These are phyloP conservation scores for Harringtonia aguacate DNA, from an alignment of 2,329 filamentous ascomycete genomes.

Conservation along the genomic window DNA sequence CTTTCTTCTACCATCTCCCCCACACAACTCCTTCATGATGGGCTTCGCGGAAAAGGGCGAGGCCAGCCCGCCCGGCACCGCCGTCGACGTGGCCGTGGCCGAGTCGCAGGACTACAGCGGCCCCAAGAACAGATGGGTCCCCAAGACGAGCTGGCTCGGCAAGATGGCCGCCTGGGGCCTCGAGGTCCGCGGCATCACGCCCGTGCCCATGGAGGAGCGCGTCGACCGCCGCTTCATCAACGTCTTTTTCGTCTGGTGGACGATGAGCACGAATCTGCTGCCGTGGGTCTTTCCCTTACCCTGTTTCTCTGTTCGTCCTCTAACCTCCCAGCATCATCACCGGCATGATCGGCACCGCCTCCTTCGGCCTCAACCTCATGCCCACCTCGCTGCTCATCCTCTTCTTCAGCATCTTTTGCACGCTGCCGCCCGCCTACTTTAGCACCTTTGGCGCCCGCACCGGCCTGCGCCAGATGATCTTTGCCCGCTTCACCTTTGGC, in stretches of 20 bases:
- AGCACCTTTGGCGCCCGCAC: slow-evolving; percentile 49
- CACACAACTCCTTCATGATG: too few relatives aligned
- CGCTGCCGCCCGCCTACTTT: slow-evolving; percentile 43
- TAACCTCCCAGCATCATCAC: slow-evolving; percentile 35
- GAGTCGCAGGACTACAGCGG: too few relatives aligned
- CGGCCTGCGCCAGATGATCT: slow-evolving; percentile 55
- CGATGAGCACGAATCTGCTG: slow-evolving; percentile 36
- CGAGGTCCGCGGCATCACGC: slow-evolving; percentile 32
- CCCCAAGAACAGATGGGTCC: too few relatives aligned
- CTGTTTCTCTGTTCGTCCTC: neutral
- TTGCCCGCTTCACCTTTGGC: slow-evolving; percentile 52
- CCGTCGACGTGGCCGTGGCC: too few relatives aligned
- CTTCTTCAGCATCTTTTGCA: slow-evolving; percentile 50
- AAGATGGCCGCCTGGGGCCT: slow-evolving; percentile 10
- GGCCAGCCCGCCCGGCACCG: too few relatives aligned
- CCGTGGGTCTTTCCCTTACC: slow-evolving; percentile 19
- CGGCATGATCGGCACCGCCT: slow-evolving; percentile 48
- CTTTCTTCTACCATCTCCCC: too few relatives aligned
- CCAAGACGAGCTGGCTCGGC: too few relatives aligned
- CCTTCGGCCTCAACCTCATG: slow-evolving; percentile 39
- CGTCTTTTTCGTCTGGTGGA: slow-evolving; percentile 37
- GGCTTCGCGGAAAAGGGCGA: too few relatives aligned
- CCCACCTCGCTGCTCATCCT: slow-evolving; percentile 49
- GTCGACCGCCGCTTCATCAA: slow-evolving; percentile 29
- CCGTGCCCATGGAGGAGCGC: slow-evolving; percentile 29